A percentile compares a stretch with the other conserved stretches of the same genome.
Conservation (phyloP, 768 basidiomycete species). For the Amanita polypyramis region DNA sequence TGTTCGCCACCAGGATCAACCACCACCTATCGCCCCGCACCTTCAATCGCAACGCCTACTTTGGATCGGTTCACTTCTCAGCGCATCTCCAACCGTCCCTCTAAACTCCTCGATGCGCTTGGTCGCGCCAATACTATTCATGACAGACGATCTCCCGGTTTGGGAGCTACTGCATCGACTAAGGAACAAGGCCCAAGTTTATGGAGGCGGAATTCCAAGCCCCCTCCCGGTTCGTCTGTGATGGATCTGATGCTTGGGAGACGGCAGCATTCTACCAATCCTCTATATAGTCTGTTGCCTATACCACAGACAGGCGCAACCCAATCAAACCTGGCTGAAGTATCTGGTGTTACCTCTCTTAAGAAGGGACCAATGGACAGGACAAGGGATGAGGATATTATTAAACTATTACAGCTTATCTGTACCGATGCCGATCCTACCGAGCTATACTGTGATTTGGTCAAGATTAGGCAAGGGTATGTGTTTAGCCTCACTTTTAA, state of each 20-base stretch:
- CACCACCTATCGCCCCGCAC: conserved; percentile 61
- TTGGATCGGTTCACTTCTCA: conserved; percentile 87
- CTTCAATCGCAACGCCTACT: conserved; percentile 47
- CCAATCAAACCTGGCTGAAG: conserved; percentile 54
- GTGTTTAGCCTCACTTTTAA: conserved; percentile 18
- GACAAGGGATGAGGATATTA: conserved; percentile 79
- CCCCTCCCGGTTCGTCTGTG: conserved; percentile 47
- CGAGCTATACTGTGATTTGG: conserved; percentile 79
- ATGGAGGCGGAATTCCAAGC: conserved; percentile 27
- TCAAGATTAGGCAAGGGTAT: conserved; percentile 98
- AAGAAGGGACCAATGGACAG: conserved; percentile 82
- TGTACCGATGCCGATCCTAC: conserved; percentile 98
- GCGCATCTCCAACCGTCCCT: conserved; percentile 50
- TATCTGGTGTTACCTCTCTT: conserved; percentile 68
- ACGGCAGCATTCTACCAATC: conserved; percentile 24
- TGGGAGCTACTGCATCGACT: neutral
- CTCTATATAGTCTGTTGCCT: too few relatives aligned
- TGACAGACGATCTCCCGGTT: conserved; percentile 41
- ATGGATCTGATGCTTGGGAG: conserved; percentile 49
- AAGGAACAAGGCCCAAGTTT: conserved; percentile 16
- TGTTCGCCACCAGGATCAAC: conserved; percentile 25
- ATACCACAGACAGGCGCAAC: conserved; percentile 34
- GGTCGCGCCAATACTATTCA: conserved; percentile 63
- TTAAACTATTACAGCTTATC: conserved; percentile 83
- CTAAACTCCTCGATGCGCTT: conserved; percentile 38